Base-by-base conservation (phyloP, 805 yeast genomes). In the Candida hispaniensis region DNA sequence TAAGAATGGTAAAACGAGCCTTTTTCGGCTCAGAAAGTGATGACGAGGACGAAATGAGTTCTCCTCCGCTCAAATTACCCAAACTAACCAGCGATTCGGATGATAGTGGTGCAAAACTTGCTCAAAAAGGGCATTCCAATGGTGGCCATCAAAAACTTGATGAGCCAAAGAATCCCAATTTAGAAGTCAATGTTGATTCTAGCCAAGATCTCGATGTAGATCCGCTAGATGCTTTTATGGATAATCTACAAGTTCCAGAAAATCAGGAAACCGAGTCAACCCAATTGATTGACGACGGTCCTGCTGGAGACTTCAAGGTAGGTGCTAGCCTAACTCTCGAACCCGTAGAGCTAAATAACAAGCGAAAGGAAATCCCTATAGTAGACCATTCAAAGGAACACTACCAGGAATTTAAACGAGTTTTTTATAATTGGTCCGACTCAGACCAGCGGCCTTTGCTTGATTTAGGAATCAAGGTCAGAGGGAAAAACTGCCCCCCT, bases 391-490 rank as follows among this genome's bases (percentile, higher is more conserved):
- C 63, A 24, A 48, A 51, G 30, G 54, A 66, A 8, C 55, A 58
- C 2, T 65, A 76, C 42, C 67, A 60, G 18, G 67, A 73, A 0
- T 74, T 83, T 45, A 51, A 68, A 11, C 80, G 74, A 50, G 44
- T 56, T 7, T 78, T 85, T 47, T 82, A 79, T 49, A 54, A 56
- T 1, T 82, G 75, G 43, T 70, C 79, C 1, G 73, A 77, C 1
- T 64, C 64, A 2, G 64, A 61, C 5, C 48, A 77, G 5, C 54
- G 91, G 29, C 46, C 65, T 10, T 56, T 58, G 29, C 48, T 73
- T 26, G 85, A 75, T 41, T n/a, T n/a, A n/a, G 76, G 78, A n/a
- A 74, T 83, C 18, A 69, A 69, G 30, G 72, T 81, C 2, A 56
- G 69, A 32, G 93, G 93, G 0, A 42, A 47, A 1, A 51, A 61